Conservation (phyloP, 2,329 filamentous ascomycete species). For the Ophiostoma triangulosporum region DNA sequence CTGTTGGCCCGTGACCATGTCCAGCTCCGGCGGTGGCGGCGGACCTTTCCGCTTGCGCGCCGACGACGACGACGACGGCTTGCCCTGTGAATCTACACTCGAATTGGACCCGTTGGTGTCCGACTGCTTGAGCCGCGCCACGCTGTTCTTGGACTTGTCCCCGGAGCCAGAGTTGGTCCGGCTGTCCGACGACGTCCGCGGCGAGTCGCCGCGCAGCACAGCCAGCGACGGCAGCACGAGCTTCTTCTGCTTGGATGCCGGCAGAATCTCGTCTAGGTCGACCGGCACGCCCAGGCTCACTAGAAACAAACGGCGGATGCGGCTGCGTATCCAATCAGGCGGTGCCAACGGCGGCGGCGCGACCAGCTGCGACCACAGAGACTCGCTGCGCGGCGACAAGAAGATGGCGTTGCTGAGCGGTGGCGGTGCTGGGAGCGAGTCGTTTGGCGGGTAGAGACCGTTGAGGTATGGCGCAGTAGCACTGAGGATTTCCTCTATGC, state of each 20-base stretch:
- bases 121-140: slow-evolving; percentile 23
- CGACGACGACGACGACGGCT: slow-evolving; percentile 21
- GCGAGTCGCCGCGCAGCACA: slow-evolving; percentile 30
- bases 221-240: slow-evolving; percentile 74
- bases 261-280: slow-evolving; percentile 92
- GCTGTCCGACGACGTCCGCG: slow-evolving; percentile 41
- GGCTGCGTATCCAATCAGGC: slow-evolving; percentile 93
- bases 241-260: slow-evolving; percentile 96
- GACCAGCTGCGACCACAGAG: slow-evolving; percentile 91
- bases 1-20: slow-evolving; percentile 64
- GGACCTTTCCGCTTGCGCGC: slow-evolving; percentile 40
- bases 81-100: slow-evolving; percentile 46
- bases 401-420: slow-evolving; percentile 53
- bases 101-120: slow-evolving; percentile 42
- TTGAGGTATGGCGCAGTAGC: slow-evolving; percentile 54
- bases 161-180: slow-evolving; percentile 26
- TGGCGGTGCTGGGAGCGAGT: slow-evolving; percentile 36
- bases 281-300: slow-evolving; percentile 93
- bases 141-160: slow-evolving; percentile 13
- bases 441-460: slow-evolving; percentile 47
- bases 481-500: slow-evolving; percentile 44
- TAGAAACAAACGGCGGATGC: slow-evolving; percentile 86
- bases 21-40: slow-evolving; percentile 58
- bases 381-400: slow-evolving; percentile 72
- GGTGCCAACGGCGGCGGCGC: slow-evolving; percentile 89